A percentile compares a stretch with the other conserved stretches of the same genome.
phyloP scores from a whole-genome alignment of 2,329 filamentous ascomycete genomes.

The Epichloe glyceriae region DNA sequence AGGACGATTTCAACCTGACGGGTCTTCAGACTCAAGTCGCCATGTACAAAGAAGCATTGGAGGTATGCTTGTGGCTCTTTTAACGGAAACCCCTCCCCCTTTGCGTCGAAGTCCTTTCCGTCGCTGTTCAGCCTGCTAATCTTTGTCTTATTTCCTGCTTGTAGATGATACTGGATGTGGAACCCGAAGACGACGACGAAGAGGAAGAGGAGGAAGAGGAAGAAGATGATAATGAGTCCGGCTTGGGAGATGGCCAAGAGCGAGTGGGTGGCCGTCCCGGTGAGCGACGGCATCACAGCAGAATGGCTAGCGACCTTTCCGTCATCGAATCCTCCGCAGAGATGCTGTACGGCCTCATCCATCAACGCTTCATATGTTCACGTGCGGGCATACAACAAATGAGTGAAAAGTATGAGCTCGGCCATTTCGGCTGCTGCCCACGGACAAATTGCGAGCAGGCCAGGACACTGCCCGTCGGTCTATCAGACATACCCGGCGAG shows the following conservation, averaged over 20 bases:
- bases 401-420: slow-evolving; percentile 96
- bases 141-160: background rate
- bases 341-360: slow-evolving; percentile 93
- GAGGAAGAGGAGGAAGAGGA: slow-evolving; percentile 70
- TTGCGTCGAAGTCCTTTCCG: no score
- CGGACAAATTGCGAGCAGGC: slow-evolving; percentile 83
- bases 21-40: slow-evolving; percentile 89
- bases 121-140: background rate
- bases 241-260: slow-evolving; percentile 44
- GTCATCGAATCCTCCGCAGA: slow-evolving; percentile 97
- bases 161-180: slow-evolving; percentile 93
- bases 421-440: slow-evolving; percentile 94
- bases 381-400: slow-evolving; percentile 95
- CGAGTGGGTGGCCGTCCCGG: slow-evolving; percentile 26
- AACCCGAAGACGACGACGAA: slow-evolving; percentile 87
- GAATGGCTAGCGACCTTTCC: slow-evolving; percentile 84
- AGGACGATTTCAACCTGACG: slow-evolving; percentile 98
- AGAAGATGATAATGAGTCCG: slow-evolving; percentile 59
- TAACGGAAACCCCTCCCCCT: no score
- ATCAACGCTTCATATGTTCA: slow-evolving; percentile 96
- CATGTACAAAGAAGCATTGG: slow-evolving; percentile 97
- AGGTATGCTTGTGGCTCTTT: slow-evolving; percentile 35
- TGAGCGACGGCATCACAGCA: slow-evolving; percentile 65
- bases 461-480: slow-evolving; percentile 81
- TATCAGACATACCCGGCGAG: slow-evolving; percentile 88